Percentiles rank a stretch among this genome's conserved stretches.
These are phyloP conservation scores for Zarea fungicola DNA, from an alignment of 2,329 filamentous ascomycete species.

Conservation along the genomic window DNA sequence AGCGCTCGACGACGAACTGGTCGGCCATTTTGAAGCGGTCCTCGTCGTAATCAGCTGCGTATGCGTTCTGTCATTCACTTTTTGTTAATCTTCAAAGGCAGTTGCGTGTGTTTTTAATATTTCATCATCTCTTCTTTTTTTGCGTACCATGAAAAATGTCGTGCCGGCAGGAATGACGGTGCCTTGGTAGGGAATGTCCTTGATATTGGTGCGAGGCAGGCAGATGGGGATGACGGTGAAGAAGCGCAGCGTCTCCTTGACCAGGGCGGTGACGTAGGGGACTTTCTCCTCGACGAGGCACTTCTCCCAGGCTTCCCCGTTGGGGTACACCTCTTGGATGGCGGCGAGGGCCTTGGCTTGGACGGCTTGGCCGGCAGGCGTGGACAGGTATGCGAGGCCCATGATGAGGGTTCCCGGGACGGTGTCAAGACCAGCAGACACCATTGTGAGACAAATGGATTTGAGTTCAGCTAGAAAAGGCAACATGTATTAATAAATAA, in stretches of 20 bases:
- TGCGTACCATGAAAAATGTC: slow-evolving; percentile 67
- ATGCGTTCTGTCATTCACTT: slow-evolving; percentile 52
- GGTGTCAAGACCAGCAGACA: slow-evolving; percentile 75
- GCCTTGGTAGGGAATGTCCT: slow-evolving; percentile 64
- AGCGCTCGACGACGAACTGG: slow-evolving; percentile 66
- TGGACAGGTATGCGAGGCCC: slow-evolving; percentile 72
- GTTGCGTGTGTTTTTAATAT: too few relatives aligned
- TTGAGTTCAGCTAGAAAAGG: slow-evolving; percentile 73
- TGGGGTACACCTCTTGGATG: slow-evolving; percentile 65
- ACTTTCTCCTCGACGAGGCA: slow-evolving; percentile 71
- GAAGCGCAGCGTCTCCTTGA: slow-evolving; percentile 73
- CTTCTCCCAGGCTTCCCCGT: slow-evolving; percentile 70
- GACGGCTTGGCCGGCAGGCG: slow-evolving; percentile 60
- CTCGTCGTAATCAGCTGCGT: slow-evolving; percentile 68
- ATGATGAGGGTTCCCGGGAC: slow-evolving; percentile 76
- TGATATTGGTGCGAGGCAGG: slow-evolving; percentile 66
- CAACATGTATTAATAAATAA: too few relatives aligned
- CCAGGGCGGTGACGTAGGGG: slow-evolving; percentile 69
- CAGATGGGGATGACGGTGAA: slow-evolving; percentile 78
- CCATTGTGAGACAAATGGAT: slow-evolving; percentile 77
- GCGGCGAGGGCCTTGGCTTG: slow-evolving; percentile 65
- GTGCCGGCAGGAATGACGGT: slow-evolving; percentile 67
- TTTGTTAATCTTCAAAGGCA: not conserved
- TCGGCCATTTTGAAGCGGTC: slow-evolving; percentile 60
- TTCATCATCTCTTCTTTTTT: too few relatives aligned